phyloP scores from a whole-genome alignment of 306 rosid species.

The Begonia loranthoides region DNA sequence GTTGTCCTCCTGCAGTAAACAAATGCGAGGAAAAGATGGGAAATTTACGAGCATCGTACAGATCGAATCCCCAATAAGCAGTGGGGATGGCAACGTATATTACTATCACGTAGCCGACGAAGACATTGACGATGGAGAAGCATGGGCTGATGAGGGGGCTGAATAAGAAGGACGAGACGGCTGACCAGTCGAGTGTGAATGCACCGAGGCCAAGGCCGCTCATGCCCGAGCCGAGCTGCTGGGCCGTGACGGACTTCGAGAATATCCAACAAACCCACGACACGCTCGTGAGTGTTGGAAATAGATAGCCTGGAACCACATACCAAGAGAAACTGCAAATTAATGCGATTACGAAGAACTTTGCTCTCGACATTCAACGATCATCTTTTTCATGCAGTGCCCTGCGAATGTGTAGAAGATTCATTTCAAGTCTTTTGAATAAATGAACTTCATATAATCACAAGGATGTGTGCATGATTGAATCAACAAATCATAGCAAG shows the following conservation, averaged over 20 bases:
- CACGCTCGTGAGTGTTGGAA: conserved; percentile 46
- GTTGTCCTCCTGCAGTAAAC: conserved; percentile 45
- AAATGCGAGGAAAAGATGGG: conserved; percentile 73
- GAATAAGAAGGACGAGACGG: conserved; percentile 57
- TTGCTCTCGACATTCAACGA: conserved; percentile 22
- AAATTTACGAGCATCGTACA: conserved; percentile 34
- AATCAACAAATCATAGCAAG: too few relatives aligned
- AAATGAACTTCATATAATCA: too few relatives aligned
- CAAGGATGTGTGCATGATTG: too few relatives aligned
- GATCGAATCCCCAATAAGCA: conserved; percentile 54
- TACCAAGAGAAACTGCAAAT: conserved; percentile 54
- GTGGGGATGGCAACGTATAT: conserved; percentile 37
- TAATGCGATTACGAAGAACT: conserved; percentile 53
- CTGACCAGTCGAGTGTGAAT: conserved; percentile 57
- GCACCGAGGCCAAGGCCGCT: conserved; percentile 71
- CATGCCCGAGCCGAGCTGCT: conserved; percentile 80
- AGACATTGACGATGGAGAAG: conserved; percentile 58
- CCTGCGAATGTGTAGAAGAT: conserved; percentile 15
- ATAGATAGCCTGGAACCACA: conserved; percentile 51
- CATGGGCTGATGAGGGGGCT: conserved; percentile 73
- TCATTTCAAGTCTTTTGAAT: too few relatives aligned
- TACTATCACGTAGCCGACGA: conserved; percentile 34
- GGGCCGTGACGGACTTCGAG: conserved; percentile 72
- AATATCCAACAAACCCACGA: conserved; percentile 65
- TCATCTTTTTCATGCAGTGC: conserved; percentile 54